These are phyloP conservation scores for Allantophomopsis lycopodina DNA, from an alignment of 2,329 filamentous ascomycete species.

Conservation along the genomic window DNA sequence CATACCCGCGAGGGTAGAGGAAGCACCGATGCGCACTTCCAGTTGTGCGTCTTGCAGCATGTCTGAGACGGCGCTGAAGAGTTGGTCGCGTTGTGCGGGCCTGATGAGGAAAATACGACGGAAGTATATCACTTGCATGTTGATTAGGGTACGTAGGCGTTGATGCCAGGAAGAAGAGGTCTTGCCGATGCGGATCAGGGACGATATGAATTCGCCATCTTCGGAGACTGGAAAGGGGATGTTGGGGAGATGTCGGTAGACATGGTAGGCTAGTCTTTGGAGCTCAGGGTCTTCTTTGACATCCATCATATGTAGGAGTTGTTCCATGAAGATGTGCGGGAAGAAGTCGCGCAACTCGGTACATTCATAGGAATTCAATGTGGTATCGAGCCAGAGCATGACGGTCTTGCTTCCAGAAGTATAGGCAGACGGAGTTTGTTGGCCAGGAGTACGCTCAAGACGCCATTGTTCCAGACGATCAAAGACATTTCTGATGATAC, in stretches of 20 bases:
- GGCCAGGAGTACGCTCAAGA: constrained; percentile 67
- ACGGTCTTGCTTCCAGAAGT: constrained; percentile 95
- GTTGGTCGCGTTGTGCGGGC: constrained; percentile 56
- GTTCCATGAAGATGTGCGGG: constrained; percentile 75
- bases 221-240: constrained; percentile 83
- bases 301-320: constrained; percentile 98
- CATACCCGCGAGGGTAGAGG: constrained; percentile 90
- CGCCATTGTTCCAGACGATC: constrained; percentile 75
- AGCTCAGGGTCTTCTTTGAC: constrained; percentile 97
- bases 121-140: constrained; percentile 99
- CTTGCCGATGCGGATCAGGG: constrained; percentile 77
- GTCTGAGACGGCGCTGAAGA: constrained; percentile 86
- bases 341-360: constrained; percentile 86
- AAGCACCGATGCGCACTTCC: constrained; percentile 88
- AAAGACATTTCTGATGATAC: constrained; percentile 65
- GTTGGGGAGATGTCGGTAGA: constrained; percentile 92
- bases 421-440: constrained; percentile 88
- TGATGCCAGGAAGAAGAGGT: constrained; percentile 88
- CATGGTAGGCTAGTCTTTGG: constrained; percentile 87
- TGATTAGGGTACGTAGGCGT: constrained; percentile 83
- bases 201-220: constrained; percentile 70
- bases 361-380: constrained; percentile 84
- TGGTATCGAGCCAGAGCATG: constrained; percentile 85
- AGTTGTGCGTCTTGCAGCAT: constrained; percentile 90
- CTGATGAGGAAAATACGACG: constrained; percentile 82